Evolutionary conservation across 805 yeast genomes (phyloP), one percentile per base, ranked within the genome.

Genomic region (Teunomyces panamensis): DNA sequence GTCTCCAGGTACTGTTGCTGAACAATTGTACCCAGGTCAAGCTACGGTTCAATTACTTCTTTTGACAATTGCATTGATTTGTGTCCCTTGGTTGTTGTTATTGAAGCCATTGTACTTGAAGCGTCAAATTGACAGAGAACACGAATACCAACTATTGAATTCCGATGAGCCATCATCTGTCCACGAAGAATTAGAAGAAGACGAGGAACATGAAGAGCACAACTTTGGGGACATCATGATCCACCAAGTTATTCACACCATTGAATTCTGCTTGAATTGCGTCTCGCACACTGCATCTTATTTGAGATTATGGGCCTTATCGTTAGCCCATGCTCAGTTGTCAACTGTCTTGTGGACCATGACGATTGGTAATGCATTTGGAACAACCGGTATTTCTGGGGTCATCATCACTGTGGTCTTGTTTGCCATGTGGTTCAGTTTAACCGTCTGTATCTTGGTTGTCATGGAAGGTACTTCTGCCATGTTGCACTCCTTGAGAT

Each of bases 401-500:
- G 78, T 81, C 5, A 48, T 80, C 34, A 77, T 77, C 77, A 78
- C 83, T 1, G 81, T 84, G 14, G 62, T 79, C 26, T 65, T 85
- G 46, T 85, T 85, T 68, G 87, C 82, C 28, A 78, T 85, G 81
- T 85, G 91, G 91, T 85, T 85, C 63, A 76, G 78, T 5, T 71
- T 85, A 55, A 84, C 90, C 0, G 84, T 83, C 33, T 76, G 81
- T 55, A 82, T 85, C 36, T 69, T 85, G 60, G 90, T 85, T 42
- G 72, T 83, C 43, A 85, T 85, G 91, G 91, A 85, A 67, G 91
- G 91, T 48, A 85, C 90, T 0, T 83, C 89, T n/a, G 90, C 90
- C 16, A 85, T 85, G 91, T 71, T 85, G 58, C 91, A 85, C 63
- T 79, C 87, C 11, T 74, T 85, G 58, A 78, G 91, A 68, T 71